phyloP scores from a whole-genome alignment of 1,284 basidiomycete genomes.

The Neolentinus lepideus region DNA sequence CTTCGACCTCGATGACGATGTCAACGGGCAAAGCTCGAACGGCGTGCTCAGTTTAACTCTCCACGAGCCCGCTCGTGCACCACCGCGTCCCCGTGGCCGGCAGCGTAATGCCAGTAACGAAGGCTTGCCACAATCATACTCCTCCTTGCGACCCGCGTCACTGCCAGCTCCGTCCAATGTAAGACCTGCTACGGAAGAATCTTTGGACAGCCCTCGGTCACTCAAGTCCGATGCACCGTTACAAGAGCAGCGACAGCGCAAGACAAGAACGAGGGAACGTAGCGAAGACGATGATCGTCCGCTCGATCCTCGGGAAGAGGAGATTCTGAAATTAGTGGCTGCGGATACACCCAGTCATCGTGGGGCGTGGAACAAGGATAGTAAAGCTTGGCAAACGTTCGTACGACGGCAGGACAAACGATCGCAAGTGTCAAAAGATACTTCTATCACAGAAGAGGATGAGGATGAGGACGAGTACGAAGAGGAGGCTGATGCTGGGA shows the following conservation, averaged over 20 bases:
- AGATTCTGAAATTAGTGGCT: conserved; percentile 54
- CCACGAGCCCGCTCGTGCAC: conserved; percentile 13
- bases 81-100: conserved; percentile 16
- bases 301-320: conserved; percentile 40
- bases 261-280: background rate
- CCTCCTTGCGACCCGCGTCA: conserved; percentile 57
- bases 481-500: conserved; percentile 9
- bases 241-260: background rate
- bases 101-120: conserved; percentile 22
- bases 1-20: conserved; percentile 57
- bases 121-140: conserved; percentile 48
- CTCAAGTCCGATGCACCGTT: background rate
- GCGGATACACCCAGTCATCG: conserved; percentile 66
- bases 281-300: conserved; percentile 12
- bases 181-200: conserved; percentile 19
- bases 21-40: conserved; percentile 6
- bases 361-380: conserved; percentile 57
- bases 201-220: background rate
- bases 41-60: conserved; percentile 8
- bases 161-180: conserved; percentile 53
- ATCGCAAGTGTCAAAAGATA: conserved; percentile 22
- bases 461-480: conserved; percentile 10
- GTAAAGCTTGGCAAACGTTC: conserved; percentile 59
- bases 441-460: conserved; percentile 41
- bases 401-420: conserved; percentile 34